A percentile compares a stretch with the other conserved stretches of the same genome.
These are phyloP conservation scores for Entomortierella beljakovae DNA, from an alignment of 192 early-diverging fungal genomes.

Conservation along the genomic window DNA sequence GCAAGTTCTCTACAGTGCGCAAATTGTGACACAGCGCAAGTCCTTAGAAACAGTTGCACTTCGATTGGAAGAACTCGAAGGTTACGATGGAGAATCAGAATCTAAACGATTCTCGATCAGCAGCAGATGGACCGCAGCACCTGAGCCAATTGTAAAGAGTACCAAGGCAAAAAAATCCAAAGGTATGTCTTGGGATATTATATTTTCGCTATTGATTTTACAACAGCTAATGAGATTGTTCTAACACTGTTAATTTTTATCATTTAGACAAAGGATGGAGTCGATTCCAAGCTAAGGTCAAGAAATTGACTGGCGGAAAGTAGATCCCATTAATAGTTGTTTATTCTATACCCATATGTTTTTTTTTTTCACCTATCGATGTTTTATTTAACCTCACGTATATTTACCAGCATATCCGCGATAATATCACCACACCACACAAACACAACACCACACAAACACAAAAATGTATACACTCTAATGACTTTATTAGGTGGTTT, in stretches of 20 bases:
- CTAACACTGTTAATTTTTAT: neutral
- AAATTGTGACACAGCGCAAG: slow-evolving; percentile 41
- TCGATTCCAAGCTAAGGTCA: slow-evolving; percentile 52
- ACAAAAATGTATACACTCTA: neutral
- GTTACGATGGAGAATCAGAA: slow-evolving; percentile 10
- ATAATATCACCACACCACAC: neutral
- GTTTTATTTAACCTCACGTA: neutral
- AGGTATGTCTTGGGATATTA: slow-evolving; percentile 5
- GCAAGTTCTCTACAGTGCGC: slow-evolving; percentile 37
- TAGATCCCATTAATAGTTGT: neutral
- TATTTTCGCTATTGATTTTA: too few relatives aligned
- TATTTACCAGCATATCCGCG: neutral
- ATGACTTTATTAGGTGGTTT: neutral
- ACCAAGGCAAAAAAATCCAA: slow-evolving; percentile 8
- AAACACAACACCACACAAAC: neutral
- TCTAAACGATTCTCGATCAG: neutral
- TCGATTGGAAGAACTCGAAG: slow-evolving; percentile 30
- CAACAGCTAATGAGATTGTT: too few relatives aligned
- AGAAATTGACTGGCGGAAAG: slow-evolving; percentile 33
- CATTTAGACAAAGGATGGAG: slow-evolving; percentile 47
- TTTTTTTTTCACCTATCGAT: neutral
- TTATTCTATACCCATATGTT: neutral
- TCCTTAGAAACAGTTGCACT: slow-evolving; percentile 37
- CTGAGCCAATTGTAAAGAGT: neutral
- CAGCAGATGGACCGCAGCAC: slow-evolving; percentile 11